Evolutionary conservation across 768 basidiomycete genomes (phyloP), one percentile per base, ranked within the genome.

Genomic region (Cytidiella melzeri): DNA sequence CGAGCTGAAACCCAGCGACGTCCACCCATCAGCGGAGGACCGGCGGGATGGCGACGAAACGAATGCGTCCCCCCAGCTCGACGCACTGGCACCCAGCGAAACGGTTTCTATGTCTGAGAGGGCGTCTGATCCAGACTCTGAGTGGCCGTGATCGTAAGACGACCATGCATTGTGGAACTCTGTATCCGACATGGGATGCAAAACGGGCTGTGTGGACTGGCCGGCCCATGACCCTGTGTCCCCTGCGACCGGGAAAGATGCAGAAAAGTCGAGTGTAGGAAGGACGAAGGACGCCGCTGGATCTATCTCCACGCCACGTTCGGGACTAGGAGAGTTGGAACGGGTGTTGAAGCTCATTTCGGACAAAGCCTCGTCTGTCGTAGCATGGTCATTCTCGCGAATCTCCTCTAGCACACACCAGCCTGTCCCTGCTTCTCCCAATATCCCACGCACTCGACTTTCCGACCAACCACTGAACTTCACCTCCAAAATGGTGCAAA

Each of bases 341-440:
- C 41, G 7, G 40, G 47, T 56, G 11, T 47, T 12, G 28, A 62
- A 53, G 47, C 66, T 69, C 25, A 64, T 55, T 24, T 64, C 55
- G 0, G 64, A 58, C 7, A 64, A 50, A 26, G 58, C 67, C 0
- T 64, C 63, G 52, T 63, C 64, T 30, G 65, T 48, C 5, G 54
- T 52, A 37, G 59, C 55, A 2, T 56, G 42, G 19, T 66, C 62
- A 43, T 57, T 55, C 30, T 51, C 55, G 50, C 55, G 52, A 1
- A 66, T 63, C 57, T 89, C 87, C 59, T 87, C 80, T 15, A 91
- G 64, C 0, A 74, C 71, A 66, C 87, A 91, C 88, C 89, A 92
- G 0, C 82, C 84, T 6, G 72, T 76, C 15, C 82, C 79, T 25
- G 78, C 80, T 60, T 86, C 80, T 11, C 89, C 89, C 11, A 90